Conservation (phyloP, 176 grass and related monocot species). For the Calamus simplicifolius region DNA sequence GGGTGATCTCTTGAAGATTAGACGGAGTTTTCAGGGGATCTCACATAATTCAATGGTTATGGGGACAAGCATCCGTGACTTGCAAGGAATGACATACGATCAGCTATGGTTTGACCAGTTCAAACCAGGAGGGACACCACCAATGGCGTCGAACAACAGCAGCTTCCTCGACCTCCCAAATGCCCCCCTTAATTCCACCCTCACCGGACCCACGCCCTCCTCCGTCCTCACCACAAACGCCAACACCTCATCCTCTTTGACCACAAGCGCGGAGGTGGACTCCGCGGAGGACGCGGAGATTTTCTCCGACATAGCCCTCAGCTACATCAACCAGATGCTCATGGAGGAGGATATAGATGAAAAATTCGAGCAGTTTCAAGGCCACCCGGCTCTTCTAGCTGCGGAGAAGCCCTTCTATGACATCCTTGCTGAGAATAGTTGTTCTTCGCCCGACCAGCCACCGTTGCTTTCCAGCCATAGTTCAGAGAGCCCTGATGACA, state of each 20-base stretch:
- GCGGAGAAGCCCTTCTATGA: conserved; percentile 72
- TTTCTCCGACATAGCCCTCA: conserved; percentile 80
- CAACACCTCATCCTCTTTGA: background rate
- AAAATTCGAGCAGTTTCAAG: conserved; percentile 80
- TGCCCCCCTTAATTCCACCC: too few relatives aligned
- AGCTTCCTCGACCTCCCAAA: background rate
- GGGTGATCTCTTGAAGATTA: too few relatives aligned
- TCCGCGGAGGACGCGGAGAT: conserved; percentile 56
- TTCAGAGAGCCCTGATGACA: conserved; percentile 46
- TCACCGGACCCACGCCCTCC: too few relatives aligned
- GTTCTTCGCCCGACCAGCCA: conserved; percentile 18
- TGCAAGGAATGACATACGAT: background rate
- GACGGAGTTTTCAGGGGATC: too few relatives aligned
- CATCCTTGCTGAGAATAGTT: conserved; percentile 42
- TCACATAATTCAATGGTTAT: too few relatives aligned
- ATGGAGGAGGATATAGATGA: conserved; percentile 95
- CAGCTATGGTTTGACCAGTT: background rate
- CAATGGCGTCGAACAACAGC: background rate
- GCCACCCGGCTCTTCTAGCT: conserved; percentile 52
- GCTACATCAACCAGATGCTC: conserved; percentile 75
- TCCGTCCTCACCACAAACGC: too few relatives aligned
- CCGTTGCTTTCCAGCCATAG: conserved; percentile 27
- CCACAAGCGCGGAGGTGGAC: background rate
- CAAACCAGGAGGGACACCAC: background rate
- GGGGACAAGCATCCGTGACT: too few relatives aligned